Evolutionary conservation across 768 basidiomycete genomes (phyloP), one percentile per base, ranked within the genome.

Genomic region (Podaxis carcinomalis): DNA sequence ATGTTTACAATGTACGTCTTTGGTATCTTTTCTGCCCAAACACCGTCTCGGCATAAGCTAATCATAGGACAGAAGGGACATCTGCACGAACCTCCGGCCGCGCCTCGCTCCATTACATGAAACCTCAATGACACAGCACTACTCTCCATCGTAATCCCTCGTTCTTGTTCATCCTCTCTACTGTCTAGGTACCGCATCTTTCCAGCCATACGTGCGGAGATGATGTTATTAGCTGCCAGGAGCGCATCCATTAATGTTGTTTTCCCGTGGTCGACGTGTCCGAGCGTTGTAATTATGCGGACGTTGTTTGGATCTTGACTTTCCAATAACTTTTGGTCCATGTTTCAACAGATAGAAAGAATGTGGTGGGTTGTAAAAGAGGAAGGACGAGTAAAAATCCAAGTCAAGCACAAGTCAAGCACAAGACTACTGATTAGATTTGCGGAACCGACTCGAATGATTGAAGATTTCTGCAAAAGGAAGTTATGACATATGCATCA

Each of bases 101-200:
- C 66, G 39, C 69, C 72, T 55, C 77, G 78, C 39, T 87, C 86
- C 75, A 86, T 80, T 59, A 93, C 91, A 64, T 91, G 89, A 68
- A 97, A 99, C 63, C 86, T 83, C 57, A 98, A 77, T 3, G 92
- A 94, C 5, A 98, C 90, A 0, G 97, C 95, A 71, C 92, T 95
- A 65, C 92, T 93, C 74, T 99, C 95, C 97, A 99, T 98, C 0
- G 97, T 98, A 63, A 99, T 99, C 2, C 97, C 97, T 53, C 97
- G 79, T 74, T 98, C 89, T 68, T 98, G 95, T 69, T 99, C 97
- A 68, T 98, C 97, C 70, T 98, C 95, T 65, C 97, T 81, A 61
- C 90, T 93, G 70, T 99, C 97, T 56, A 98, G 78, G 72, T 96
- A 99, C 57, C 97, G 81, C 73, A 98, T 87, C 72, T 97, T 98